A percentile compares a stretch with the other conserved stretches of the same genome.
Evolutionary conservation across 306 rosid species (phyloP).

Genomic region (Dryas drummondii): DNA sequence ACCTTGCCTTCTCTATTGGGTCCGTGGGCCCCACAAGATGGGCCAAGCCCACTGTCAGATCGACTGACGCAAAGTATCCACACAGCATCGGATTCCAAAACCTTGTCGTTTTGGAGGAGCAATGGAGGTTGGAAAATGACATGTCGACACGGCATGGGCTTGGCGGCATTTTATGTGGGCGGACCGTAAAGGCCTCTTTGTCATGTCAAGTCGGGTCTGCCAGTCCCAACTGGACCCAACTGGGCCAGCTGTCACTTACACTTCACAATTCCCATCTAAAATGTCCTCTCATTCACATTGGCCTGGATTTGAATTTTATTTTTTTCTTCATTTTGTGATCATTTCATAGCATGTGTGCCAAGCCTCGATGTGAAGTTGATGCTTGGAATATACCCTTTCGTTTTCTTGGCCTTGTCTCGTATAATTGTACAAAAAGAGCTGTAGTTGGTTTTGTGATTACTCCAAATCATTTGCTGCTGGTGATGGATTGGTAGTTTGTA

Average conservation of each 20-base stretch:
- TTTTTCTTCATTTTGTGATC: no score
- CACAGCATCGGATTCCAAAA: neutral
- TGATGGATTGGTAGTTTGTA: neutral
- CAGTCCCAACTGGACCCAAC: neutral
- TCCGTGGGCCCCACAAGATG: neutral
- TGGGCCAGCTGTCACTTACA: neutral
- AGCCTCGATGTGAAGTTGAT: constrained; percentile 12
- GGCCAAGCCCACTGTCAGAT: neutral
- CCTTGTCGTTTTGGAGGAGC: neutral
- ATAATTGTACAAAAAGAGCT: no score
- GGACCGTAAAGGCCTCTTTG: neutral
- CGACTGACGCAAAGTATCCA: neutral
- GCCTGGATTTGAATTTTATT: no score
- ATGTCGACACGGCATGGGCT: neutral
- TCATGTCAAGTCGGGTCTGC: no score
- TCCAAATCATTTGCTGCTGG: neutral
- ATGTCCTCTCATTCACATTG: no score
- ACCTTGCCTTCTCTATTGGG: neutral
- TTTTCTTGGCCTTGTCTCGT: constrained; percentile 11
- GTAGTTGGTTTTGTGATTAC: neutral
- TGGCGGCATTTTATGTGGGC: neutral
- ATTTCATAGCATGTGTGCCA: neutral
- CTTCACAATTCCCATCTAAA: no score
- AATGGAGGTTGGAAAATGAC: neutral
- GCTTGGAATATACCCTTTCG: constrained; percentile 14